A percentile compares a stretch with the other conserved stretches of the same genome.
phyloP scores from a whole-genome alignment of 208 protist genomes.

The Phytomonas sp. region DNA sequence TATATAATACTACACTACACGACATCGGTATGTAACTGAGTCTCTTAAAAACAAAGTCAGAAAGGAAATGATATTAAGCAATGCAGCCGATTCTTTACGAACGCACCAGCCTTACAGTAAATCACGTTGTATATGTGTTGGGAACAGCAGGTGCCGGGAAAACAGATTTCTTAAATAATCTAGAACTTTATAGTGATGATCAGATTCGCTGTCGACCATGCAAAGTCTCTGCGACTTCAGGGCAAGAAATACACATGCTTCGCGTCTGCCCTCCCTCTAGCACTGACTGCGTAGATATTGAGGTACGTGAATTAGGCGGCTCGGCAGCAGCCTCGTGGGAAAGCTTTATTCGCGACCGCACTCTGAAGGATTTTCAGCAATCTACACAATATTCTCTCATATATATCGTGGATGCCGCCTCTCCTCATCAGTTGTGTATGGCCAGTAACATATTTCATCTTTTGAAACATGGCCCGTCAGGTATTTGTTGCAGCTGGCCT shows the following conservation, averaged over 20 bases:
- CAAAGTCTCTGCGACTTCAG: conserved; percentile 40
- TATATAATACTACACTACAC: neutral
- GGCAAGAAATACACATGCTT: conserved; percentile 53
- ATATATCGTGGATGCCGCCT: conserved; percentile 60
- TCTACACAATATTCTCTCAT: conserved; percentile 25
- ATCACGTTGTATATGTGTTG: conserved; percentile 50
- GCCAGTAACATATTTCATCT: conserved; percentile 27
- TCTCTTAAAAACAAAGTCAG: neutral
- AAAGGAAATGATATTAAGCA: neutral
- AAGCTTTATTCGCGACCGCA: conserved; percentile 38
- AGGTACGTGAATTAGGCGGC: conserved; percentile 61
- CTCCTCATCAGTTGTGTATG: conserved; percentile 45
- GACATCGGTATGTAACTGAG: neutral
- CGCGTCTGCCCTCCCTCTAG: conserved; percentile 10
- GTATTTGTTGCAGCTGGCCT: conserved; percentile 44
- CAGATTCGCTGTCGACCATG: conserved; percentile 17
- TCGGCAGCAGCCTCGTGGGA: conserved; percentile 50
- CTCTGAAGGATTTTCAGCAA: conserved; percentile 14
- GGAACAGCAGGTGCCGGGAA: conserved; percentile 60
- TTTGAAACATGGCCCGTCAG: conserved; percentile 20
- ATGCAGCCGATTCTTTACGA: neutral
- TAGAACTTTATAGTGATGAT: conserved; percentile 26
- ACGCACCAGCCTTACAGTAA: neutral
- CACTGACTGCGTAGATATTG: conserved; percentile 19
- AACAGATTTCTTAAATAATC: conserved; percentile 53